Percentiles rank a stretch among this genome's conserved stretches.
phyloP scores from a whole-genome alignment of 140 eudicot species.

The Ambrosia hybrid region DNA sequence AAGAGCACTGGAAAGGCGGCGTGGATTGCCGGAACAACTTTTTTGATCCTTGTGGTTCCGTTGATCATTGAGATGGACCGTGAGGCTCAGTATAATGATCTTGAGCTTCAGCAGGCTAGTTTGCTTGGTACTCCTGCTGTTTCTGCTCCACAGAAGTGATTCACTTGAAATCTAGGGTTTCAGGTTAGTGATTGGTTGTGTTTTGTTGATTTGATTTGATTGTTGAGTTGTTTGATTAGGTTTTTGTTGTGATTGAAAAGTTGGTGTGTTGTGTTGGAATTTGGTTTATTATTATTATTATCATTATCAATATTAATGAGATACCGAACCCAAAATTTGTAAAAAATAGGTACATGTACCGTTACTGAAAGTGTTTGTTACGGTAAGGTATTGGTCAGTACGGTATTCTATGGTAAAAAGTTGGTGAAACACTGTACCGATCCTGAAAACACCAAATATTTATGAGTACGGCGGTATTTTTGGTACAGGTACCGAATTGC shows the following conservation, averaged over 20 bases:
- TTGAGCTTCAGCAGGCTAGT: conserved; percentile 77
- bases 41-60: conserved; percentile 73
- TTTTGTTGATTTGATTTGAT: not conserved
- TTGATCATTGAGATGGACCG: conserved; percentile 83
- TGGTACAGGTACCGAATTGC: too few species aligned
- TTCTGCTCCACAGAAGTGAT: conserved; percentile 27
- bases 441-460: too few species aligned
- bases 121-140: conserved; percentile 66
- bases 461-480: too few species aligned
- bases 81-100: conserved; percentile 62
- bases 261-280: not conserved
- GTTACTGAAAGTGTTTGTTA: too few species aligned
- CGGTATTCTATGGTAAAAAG: too few species aligned
- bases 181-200: conserved; percentile 9
- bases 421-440: too few species aligned
- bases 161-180: not conserved
- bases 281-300: too few species aligned
- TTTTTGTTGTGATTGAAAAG: not conserved
- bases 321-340: too few species aligned
- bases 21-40: conserved; percentile 76
- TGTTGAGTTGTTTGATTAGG: not conserved
- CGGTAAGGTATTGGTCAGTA: too few species aligned
- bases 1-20: conserved; percentile 85
- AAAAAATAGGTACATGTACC: too few species aligned
- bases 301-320: too few species aligned